Evolutionary conservation across 1,284 basidiomycete genomes (phyloP).

Genomic region (Ganoderma meredithae): DNA sequence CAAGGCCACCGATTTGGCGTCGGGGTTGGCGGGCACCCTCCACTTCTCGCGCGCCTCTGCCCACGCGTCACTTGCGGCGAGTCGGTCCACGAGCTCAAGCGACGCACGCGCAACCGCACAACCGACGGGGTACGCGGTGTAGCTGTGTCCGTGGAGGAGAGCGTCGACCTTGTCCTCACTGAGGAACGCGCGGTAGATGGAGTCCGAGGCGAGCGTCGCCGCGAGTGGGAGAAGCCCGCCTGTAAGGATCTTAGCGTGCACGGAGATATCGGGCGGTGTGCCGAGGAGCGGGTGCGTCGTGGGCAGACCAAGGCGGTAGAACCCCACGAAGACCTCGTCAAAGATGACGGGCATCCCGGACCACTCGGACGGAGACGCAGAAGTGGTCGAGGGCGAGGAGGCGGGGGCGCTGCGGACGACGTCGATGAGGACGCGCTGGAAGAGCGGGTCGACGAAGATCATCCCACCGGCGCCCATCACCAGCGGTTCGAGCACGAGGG

Average conservation of each 20-base stretch:
- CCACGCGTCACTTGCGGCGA: conserved; percentile 63
- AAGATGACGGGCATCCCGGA: conserved; percentile 90
- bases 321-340: conserved; percentile 95
- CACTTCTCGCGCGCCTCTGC: conserved; percentile 56
- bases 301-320: conserved; percentile 85
- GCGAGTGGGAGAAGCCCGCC: conserved; percentile 92
- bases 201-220: conserved; percentile 82
- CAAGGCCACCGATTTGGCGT: conserved; percentile 22
- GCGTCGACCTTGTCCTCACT: conserved; percentile 84
- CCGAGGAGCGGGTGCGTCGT: conserved; percentile 75
- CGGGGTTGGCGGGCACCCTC: conserved; percentile 35
- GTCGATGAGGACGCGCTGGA: conserved; percentile 90
- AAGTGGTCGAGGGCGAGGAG: conserved; percentile 16
- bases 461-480: conserved; percentile 97
- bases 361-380: conserved; percentile 51
- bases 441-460: conserved; percentile 97
- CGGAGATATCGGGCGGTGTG: conserved; percentile 84
- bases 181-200: conserved; percentile 85
- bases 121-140: conserved; percentile 92
- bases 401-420: conserved; percentile 61
- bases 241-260: conserved; percentile 94
- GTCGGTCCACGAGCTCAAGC: conserved; percentile 68
- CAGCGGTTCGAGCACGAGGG: conserved; percentile 91
- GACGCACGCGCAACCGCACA: conserved; percentile 91
- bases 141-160: conserved; percentile 94